phyloP scores from a whole-genome alignment of 257 asterid genomes.

The Dorcoceras hygrometricum region DNA sequence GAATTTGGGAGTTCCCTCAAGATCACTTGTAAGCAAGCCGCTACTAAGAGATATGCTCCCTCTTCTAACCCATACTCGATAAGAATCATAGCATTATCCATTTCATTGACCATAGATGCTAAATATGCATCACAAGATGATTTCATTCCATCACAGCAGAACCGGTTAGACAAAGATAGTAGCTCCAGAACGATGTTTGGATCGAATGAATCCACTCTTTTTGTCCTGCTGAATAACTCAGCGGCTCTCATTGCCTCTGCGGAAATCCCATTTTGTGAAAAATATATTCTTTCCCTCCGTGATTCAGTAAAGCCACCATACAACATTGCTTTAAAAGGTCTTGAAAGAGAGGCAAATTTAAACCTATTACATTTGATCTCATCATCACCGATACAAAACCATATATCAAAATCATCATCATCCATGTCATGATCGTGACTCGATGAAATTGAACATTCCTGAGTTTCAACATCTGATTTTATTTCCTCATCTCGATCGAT shows the following conservation, averaged over 20 bases:
- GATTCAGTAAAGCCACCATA: slow-evolving; percentile 82
- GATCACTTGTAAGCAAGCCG: slow-evolving; percentile 89
- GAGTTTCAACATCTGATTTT: slow-evolving; percentile 30
- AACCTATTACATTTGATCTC: slow-evolving; percentile 80
- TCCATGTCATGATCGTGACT: slow-evolving; percentile 30
- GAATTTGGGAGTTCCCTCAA: slow-evolving; percentile 80
- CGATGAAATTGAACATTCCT: slow-evolving; percentile 68
- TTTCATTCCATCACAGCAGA: slow-evolving; percentile 83
- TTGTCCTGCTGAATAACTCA: slow-evolving; percentile 66
- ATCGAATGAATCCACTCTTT: slow-evolving; percentile 54
- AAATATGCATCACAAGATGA: slow-evolving; percentile 69
- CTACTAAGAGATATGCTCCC: slow-evolving; percentile 76
- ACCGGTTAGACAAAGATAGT: slow-evolving; percentile 65
- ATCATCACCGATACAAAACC: slow-evolving; percentile 72
- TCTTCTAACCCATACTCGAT: slow-evolving; percentile 82
- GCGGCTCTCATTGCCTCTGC: slow-evolving; percentile 72
- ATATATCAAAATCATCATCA: slow-evolving; percentile 60
- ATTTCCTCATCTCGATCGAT: slow-evolving; percentile 28
- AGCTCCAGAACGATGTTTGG: slow-evolving; percentile 71
- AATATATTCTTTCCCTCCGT: slow-evolving; percentile 64
- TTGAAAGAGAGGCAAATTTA: slow-evolving; percentile 74
- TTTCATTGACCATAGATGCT: slow-evolving; percentile 61
- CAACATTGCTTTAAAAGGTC: slow-evolving; percentile 74
- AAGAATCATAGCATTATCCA: slow-evolving; percentile 62
- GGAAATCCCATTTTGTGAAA: slow-evolving; percentile 67